These are phyloP conservation scores for Aspergillus sp. DNA, from an alignment of 2,329 filamentous ascomycete species.

Conservation along the genomic window DNA sequence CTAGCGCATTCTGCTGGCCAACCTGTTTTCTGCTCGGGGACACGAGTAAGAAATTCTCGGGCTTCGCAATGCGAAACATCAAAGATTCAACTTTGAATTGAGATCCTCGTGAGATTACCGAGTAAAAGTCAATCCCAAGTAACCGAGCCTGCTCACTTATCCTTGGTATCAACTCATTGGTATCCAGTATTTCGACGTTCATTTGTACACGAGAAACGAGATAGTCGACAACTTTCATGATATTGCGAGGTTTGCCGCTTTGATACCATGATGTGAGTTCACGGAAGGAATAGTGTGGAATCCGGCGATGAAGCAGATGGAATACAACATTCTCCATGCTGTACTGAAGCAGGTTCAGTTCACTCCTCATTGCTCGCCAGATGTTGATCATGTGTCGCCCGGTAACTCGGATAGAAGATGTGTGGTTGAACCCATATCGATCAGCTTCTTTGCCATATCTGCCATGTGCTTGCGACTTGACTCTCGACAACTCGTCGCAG, in stretches of 20 bases:
- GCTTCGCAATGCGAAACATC: constrained; percentile 98
- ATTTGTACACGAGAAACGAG: constrained; percentile 74
- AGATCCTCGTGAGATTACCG: constrained; percentile 89
- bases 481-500: constrained; percentile 85
- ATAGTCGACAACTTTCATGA: constrained; percentile 75
- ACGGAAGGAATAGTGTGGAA: constrained; percentile 81
- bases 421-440: constrained; percentile 90
- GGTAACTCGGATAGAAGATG: constrained; percentile 87
- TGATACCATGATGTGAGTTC: constrained; percentile 81
- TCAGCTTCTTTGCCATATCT: constrained; percentile 84
- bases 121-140: constrained; percentile 93
- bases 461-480: constrained; percentile 79
- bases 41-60: constrained; percentile 87
- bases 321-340: constrained; percentile 95
- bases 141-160: constrained; percentile 94
- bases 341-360: constrained; percentile 88
- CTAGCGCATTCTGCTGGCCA: constrained; percentile 87
- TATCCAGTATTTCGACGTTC: constrained; percentile 86
- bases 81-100: constrained; percentile 99
- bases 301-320: constrained; percentile 80
- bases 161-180: constrained; percentile 81
- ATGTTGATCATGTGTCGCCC: constrained; percentile 96
- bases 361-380: constrained; percentile 93
- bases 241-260: constrained; percentile 65
- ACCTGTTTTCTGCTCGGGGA: constrained; percentile 92